Evolutionary conservation across 805 yeast species (phyloP).

Genomic region (Lipomyces japonicus): DNA sequence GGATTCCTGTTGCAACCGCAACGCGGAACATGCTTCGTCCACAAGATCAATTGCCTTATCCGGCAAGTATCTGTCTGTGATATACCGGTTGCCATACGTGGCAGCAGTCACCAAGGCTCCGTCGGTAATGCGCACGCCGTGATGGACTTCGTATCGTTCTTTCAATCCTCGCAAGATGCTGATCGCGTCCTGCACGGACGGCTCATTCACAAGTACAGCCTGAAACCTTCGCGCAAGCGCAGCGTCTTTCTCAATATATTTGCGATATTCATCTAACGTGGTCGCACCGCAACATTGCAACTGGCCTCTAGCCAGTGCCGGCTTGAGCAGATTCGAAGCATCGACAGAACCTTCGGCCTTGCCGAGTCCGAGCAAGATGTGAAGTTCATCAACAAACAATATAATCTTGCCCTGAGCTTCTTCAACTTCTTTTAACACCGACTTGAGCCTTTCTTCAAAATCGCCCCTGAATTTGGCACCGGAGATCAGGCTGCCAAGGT

Average conservation of each 20-base stretch:
- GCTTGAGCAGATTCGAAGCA: slow-evolving; percentile 89
- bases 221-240: slow-evolving; percentile 93
- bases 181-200: slow-evolving; percentile 84
- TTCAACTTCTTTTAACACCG: slow-evolving; percentile 78
- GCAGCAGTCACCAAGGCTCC: slow-evolving; percentile 93
- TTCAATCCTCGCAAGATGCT: slow-evolving; percentile 89
- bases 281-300: slow-evolving; percentile 96
- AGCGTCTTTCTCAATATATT: slow-evolving; percentile 92
- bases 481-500: slow-evolving; percentile 81
- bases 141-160: slow-evolving; percentile 94
- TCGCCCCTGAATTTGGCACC: slow-evolving; percentile 97
- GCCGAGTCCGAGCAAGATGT: slow-evolving; percentile 83
- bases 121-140: slow-evolving; percentile 92
- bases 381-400: slow-evolving; percentile 86
- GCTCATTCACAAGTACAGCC: slow-evolving; percentile 80
- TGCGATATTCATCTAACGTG: slow-evolving; percentile 86
- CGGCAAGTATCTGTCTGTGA: slow-evolving; percentile 86
- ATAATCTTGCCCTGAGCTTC: slow-evolving; percentile 71
- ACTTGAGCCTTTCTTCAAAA: slow-evolving; percentile 84
- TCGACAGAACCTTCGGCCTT: slow-evolving; percentile 94
- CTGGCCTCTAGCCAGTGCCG: slow-evolving; percentile 88
- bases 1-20: slow-evolving; percentile 91
- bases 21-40: slow-evolving; percentile 95
- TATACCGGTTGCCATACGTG: slow-evolving; percentile 79
- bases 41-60: slow-evolving; percentile 96